These are phyloP conservation scores for Pythium vanterpoolii DNA, from an alignment of 352 stramenopile species.

Conservation along the genomic window DNA sequence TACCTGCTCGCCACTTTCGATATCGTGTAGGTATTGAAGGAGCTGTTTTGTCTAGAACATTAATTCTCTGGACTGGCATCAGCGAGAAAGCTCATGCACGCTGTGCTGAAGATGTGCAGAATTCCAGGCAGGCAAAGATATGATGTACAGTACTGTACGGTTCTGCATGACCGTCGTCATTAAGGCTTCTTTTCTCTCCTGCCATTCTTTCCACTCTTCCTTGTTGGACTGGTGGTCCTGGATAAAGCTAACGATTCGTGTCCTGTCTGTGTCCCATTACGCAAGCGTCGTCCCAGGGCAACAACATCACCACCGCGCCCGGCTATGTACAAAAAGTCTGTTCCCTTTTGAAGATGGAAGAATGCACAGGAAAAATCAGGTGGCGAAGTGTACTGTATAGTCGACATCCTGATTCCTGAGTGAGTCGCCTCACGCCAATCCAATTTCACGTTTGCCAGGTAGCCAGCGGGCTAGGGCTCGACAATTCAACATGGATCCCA, in stretches of 20 bases:
- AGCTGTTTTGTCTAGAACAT: too few relatives aligned
- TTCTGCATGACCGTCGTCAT: too few relatives aligned
- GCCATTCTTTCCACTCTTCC: too few relatives aligned
- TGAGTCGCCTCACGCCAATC: neutral
- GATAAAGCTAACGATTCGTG: neutral
- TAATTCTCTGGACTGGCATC: too few relatives aligned
- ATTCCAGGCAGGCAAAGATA: too few relatives aligned
- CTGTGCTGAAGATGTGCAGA: too few relatives aligned
- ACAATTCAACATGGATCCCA: neutral
- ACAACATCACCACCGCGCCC: conserved; percentile 1
- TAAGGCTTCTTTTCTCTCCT: too few relatives aligned
- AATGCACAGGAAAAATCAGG: conserved; percentile 19
- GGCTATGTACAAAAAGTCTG: neutral
- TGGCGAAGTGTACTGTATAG: conserved; percentile 10
- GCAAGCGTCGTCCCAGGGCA: neutral
- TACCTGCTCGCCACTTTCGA: too few relatives aligned
- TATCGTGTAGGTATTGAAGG: too few relatives aligned
- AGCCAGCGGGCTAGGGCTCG: neutral
- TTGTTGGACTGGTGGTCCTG: too few relatives aligned
- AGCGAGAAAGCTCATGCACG: too few relatives aligned
- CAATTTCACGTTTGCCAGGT: neutral
- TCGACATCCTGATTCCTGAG: conserved; percentile 14
- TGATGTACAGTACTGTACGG: too few relatives aligned
- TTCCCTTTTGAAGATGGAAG: conserved; percentile 16
- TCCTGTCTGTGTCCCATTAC: neutral